These are phyloP conservation scores for Rubia balearica DNA, from an alignment of 305 asterid genomes.

Conservation along the genomic window DNA sequence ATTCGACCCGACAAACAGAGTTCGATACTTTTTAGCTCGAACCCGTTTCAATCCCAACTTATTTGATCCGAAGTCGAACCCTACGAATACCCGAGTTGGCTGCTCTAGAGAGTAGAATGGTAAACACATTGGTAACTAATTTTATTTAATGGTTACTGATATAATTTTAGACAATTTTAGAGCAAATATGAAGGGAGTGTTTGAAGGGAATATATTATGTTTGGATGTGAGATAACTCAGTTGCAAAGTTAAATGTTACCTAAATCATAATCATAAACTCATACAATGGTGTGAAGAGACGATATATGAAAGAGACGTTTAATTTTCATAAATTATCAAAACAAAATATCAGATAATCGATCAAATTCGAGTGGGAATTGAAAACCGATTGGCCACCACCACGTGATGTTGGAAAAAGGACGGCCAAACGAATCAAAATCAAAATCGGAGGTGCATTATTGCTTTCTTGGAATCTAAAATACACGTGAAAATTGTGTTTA, in stretches of 20 bases:
- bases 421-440: not conserved
- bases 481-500: constrained; percentile 5
- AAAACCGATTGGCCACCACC: constrained; percentile 11
- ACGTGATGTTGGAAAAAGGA: constrained; percentile 4
- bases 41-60: too few relatives aligned
- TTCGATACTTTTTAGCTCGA: too few relatives aligned
- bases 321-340: not conserved
- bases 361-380: constrained; percentile 4
- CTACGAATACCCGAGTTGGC: too few relatives aligned
- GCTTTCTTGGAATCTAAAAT: not conserved
- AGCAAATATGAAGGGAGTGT: too few relatives aligned
- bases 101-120: too few relatives aligned
- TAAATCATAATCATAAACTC: too few relatives aligned
- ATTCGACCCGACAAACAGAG: too few relatives aligned
- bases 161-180: too few relatives aligned
- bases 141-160: too few relatives aligned
- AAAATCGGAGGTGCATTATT: not conserved
- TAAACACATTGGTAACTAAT: too few relatives aligned
- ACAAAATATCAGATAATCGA: not conserved
- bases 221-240: not conserved
- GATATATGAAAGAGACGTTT: not conserved
- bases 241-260: not conserved
- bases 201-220: too few relatives aligned
- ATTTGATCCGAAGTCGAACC: too few relatives aligned
- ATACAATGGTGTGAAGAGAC: not conserved